Percentiles rank a stretch among this genome's conserved stretches.
Conservation (phyloP, 2,329 filamentous ascomycete genomes). For the Polytolypa hystricis region DNA sequence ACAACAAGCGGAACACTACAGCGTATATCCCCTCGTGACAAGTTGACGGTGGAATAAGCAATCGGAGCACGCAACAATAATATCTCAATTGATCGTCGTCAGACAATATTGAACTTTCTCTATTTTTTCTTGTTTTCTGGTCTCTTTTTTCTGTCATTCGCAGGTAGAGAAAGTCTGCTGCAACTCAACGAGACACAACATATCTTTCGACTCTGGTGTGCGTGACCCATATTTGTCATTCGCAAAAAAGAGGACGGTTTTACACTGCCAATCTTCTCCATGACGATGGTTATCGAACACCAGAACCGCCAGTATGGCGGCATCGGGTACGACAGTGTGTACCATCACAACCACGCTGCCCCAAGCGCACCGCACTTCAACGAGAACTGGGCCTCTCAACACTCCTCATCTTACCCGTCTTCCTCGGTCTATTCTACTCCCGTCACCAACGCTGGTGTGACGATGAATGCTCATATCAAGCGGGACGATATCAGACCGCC, state of each 20-base stretch:
- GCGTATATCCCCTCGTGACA: not conserved
- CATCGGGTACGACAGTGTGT: constrained; percentile 72
- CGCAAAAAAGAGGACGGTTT: too few relatives aligned
- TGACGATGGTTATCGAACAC: constrained; percentile 93
- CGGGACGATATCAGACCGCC: constrained; percentile 45
- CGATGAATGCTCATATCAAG: constrained; percentile 47
- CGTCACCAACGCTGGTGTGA: constrained; percentile 49
- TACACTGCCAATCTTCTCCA: constrained; percentile 36
- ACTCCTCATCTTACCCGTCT: constrained; percentile 45
- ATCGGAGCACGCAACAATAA: not conserved
- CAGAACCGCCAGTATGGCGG: constrained; percentile 71
- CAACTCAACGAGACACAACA: too few relatives aligned
- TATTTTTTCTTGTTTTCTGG: not conserved
- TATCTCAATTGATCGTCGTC: not conserved
- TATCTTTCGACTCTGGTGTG: not conserved
- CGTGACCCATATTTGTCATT: not conserved
- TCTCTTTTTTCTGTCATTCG: not conserved
- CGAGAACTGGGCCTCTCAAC: constrained; percentile 69
- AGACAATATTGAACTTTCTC: too few relatives aligned
- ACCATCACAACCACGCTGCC: constrained; percentile 56
- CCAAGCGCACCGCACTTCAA: constrained; percentile 62
- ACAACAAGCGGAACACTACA: not conserved
- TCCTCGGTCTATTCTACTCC: constrained; percentile 51
- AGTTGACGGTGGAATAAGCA: too few relatives aligned
- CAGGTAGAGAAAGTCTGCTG: too few relatives aligned